A percentile compares a stretch with the other conserved stretches of the same genome.
phyloP scores from a whole-genome alignment of 2,329 filamentous ascomycete species.

The Ambrosiella xylebori region DNA sequence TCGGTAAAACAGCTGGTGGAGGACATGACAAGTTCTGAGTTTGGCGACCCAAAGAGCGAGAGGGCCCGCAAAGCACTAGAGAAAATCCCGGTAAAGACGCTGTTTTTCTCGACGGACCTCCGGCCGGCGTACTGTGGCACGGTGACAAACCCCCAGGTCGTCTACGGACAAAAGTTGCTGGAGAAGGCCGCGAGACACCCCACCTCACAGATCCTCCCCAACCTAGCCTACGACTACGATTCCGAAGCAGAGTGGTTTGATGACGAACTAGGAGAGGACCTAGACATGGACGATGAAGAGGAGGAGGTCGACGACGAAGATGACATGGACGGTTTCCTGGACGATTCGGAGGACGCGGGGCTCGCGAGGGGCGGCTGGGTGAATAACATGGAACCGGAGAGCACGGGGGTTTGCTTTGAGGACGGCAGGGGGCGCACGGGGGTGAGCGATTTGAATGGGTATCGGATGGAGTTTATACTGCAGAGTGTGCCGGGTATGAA shows the following conservation, averaged over 20 bases:
- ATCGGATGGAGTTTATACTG: conserved; percentile 58
- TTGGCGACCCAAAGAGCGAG: conserved; percentile 20
- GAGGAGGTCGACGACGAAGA: conserved; percentile 61
- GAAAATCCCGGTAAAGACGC: conserved; percentile 43
- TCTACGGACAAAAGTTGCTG: conserved; percentile 28
- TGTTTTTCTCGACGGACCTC: conserved; percentile 47
- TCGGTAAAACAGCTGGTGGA: conserved; percentile 46
- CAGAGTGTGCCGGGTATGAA: conserved; percentile 39
- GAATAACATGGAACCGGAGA: conserved; percentile 58
- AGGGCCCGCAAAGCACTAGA: conserved; percentile 27
- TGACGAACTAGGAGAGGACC: conserved; percentile 47
- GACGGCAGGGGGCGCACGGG: conserved; percentile 31
- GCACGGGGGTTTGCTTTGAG: conserved; percentile 74
- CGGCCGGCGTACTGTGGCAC: conserved; percentile 58
- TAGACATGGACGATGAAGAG: conserved; percentile 49
- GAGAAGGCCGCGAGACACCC: conserved; percentile 36
- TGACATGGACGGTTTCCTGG: conserved; percentile 79
- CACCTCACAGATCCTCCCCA: conserved; percentile 31
- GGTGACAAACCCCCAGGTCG: conserved; percentile 40
- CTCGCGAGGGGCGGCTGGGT: conserved; percentile 35
- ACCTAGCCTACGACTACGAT: conserved; percentile 67
- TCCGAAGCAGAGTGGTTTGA: conserved; percentile 80
- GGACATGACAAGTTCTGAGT: conserved; percentile 21
- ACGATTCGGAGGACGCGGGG: conserved; percentile 60
- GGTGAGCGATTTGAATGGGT: conserved; percentile 36